Evolutionary conservation across 768 basidiomycete species (phyloP).

Genomic region (Piloderma croceum): DNA sequence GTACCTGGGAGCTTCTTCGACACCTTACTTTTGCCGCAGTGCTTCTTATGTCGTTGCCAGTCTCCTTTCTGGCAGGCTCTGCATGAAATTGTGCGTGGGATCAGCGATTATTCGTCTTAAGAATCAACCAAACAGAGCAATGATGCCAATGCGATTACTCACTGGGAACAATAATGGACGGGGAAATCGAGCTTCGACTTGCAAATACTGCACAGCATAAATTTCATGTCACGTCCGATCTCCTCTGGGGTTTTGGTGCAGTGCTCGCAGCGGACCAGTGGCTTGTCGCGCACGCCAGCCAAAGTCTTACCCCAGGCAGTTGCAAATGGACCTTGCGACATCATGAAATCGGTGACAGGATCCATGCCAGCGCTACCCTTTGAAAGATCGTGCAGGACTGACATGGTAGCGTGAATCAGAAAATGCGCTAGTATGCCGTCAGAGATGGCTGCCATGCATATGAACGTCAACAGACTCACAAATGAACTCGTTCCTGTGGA

Average conservation of each 20-base stretch:
- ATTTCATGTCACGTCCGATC: constrained; percentile 10
- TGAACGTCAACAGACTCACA: constrained; percentile 3
- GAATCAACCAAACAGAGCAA: neutral
- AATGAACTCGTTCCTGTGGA: constrained; percentile 17
- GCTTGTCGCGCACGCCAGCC: constrained; percentile 6
- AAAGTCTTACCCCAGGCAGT: neutral
- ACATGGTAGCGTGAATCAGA: constrained; percentile 1
- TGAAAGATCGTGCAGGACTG: too few species aligned
- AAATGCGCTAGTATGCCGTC: constrained; percentile 11
- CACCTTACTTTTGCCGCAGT: constrained; percentile 15
- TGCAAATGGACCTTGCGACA: too few species aligned
- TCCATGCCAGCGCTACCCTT: too few species aligned
- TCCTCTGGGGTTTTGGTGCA: constrained; percentile 16
- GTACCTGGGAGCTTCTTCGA: constrained; percentile 17
- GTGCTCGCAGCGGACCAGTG: constrained; percentile 16
- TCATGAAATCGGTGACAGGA: too few species aligned
- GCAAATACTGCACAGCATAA: constrained; percentile 19
- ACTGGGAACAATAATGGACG: constrained; percentile 18
- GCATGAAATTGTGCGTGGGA: neutral
- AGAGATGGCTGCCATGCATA: neutral
- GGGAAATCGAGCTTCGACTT: constrained; percentile 14
- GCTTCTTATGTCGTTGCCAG: constrained; percentile 13
- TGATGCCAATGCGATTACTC: neutral
- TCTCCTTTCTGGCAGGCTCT: constrained; percentile 16
- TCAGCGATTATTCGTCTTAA: too few species aligned